A percentile compares a stretch with the other conserved stretches of the same genome.
Conservation (phyloP, 441 rosid genomes). For the Mallotus repandus region DNA sequence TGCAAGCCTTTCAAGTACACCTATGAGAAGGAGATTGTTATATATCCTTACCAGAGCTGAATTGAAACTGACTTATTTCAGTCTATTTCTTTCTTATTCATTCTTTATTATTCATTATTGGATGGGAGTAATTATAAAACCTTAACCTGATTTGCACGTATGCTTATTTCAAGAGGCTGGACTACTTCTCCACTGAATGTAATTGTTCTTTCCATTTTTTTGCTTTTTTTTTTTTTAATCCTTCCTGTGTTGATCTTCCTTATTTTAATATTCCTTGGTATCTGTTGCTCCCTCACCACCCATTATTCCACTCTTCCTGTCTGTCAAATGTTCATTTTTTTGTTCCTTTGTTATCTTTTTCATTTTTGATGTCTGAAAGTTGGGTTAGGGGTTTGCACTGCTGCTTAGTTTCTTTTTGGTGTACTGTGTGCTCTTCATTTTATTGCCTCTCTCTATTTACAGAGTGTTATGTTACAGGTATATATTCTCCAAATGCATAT, state of each 20-base stretch:
- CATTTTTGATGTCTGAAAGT: neutral
- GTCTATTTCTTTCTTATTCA: neutral
- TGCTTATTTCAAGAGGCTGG: constrained; percentile 96
- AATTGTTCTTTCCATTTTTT: constrained; percentile 26
- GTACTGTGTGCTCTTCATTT: neutral
- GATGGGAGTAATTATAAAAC: constrained; percentile 25
- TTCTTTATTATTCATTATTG: neutral
- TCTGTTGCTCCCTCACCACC: neutral
- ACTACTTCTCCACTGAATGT: constrained; percentile 95
- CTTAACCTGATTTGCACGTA: constrained; percentile 73
- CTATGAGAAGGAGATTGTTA: constrained; percentile 93
- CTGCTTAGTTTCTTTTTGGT: neutral
- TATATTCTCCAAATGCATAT: constrained; percentile 77
- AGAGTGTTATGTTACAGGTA: constrained; percentile 40
- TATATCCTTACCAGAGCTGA: constrained; percentile 62
- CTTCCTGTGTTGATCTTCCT: neutral
- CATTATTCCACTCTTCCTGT: neutral
- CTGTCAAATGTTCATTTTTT: neutral
- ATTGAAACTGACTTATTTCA: constrained; percentile 17
- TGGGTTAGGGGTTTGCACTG: neutral
- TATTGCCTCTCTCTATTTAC: constrained; percentile 7
- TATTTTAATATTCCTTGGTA: neutral
- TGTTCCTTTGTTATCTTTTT: neutral
- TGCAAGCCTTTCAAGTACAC: constrained; percentile 96
- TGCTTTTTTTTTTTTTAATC: neutral